Conservation (phyloP, 768 basidiomycete genomes). For the Pholiota molesta region DNA sequence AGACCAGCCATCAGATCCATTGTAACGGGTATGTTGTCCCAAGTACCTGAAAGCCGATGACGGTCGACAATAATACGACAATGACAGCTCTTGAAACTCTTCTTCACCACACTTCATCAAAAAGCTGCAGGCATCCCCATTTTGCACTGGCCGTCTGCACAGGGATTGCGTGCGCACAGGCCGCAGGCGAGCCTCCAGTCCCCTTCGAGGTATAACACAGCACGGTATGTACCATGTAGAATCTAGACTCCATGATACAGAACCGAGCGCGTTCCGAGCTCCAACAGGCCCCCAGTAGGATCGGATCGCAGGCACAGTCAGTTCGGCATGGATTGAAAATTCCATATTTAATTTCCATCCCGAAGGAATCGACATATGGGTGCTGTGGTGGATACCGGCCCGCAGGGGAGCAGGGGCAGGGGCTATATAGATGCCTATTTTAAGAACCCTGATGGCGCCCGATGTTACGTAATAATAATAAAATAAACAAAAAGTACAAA, state of each 20-base stretch:
- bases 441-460: constrained; percentile 28
- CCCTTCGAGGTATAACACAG: too few relatives aligned
- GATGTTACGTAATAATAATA: constrained; percentile 12
- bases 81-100: not conserved
- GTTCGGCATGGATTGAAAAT: too few relatives aligned
- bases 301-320: too few relatives aligned
- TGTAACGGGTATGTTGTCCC: not conserved
- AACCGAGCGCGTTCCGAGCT: too few relatives aligned
- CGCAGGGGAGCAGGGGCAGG: not conserved
- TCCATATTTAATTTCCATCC: too few relatives aligned
- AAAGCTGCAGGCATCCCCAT: too few relatives aligned
- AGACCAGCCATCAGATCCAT: not conserved
- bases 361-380: not conserved
- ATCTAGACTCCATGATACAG: too few relatives aligned
- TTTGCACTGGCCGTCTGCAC: too few relatives aligned
- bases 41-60: too few relatives aligned
- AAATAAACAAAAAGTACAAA: not conserved
- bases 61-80: not conserved
- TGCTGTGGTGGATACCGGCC: not conserved
- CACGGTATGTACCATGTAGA: not conserved
- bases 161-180: too few relatives aligned
- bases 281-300: too few relatives aligned
- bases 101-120: not conserved
- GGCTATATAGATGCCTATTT: not conserved
- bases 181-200: too few relatives aligned